Conservation (phyloP, 148 eudicot species). For the Rhododendron simsii region DNA sequence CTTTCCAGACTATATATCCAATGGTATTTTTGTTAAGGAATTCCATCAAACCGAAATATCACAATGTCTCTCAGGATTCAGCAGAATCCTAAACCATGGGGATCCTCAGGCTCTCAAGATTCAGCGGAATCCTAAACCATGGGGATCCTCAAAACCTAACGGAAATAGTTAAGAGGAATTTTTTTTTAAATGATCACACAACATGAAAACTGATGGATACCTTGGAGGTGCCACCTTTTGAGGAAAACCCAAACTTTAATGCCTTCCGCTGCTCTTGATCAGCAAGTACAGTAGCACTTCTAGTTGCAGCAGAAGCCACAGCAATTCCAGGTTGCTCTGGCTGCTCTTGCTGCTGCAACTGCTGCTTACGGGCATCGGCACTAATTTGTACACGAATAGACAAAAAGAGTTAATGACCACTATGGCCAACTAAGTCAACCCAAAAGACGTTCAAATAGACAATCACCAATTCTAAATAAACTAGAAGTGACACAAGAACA, state of each 20-base stretch:
- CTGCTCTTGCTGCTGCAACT: conserved; percentile 31
- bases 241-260: conserved; percentile 83
- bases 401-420: neutral
- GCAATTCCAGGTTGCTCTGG: conserved; percentile 42
- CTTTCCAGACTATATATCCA: neutral
- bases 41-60: neutral
- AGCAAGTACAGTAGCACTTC: conserved; percentile 42
- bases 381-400: conserved; percentile 28
- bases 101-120: too few relatives aligned
- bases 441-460: neutral
- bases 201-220: conserved; percentile 24
- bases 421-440: neutral
- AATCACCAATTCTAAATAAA: neutral
- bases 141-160: neutral
- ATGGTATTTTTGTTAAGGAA: neutral
- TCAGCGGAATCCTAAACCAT: neutral
- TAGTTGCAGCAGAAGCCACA: conserved; percentile 29
- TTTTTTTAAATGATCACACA: neutral
- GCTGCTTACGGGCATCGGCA: conserved; percentile 85
- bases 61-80: neutral
- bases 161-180: neutral
- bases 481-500: neutral
- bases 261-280: conserved; percentile 84
- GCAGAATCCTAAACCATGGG: neutral
- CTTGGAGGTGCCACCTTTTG: conserved; percentile 68